Evolutionary conservation across 345 rosid genomes (phyloP).

Genomic region (Capsella bursapastoris): DNA sequence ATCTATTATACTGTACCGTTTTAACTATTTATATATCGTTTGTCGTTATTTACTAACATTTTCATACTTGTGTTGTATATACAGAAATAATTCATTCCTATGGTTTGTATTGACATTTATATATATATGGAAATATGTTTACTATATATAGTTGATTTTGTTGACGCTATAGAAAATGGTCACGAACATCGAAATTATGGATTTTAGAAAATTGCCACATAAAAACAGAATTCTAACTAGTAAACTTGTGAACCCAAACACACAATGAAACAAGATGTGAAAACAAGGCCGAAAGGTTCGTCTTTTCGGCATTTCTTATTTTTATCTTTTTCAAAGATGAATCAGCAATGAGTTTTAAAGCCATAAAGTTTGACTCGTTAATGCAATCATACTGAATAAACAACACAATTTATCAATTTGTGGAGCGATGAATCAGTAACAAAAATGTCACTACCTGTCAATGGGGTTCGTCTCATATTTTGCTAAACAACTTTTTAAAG

Average conservation of each 20-base stretch:
- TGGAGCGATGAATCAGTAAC: conserved; percentile 19
- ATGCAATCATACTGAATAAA: conserved; percentile 16
- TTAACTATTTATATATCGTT: too few species aligned
- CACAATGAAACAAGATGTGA: not conserved
- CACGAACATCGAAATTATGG: too few species aligned
- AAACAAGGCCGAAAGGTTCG: conserved; percentile 3
- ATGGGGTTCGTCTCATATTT: conserved; percentile 24
- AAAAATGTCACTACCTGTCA: conserved; percentile 23
- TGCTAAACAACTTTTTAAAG: conserved; percentile 18
- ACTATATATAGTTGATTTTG: too few species aligned
- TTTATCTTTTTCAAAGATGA: conserved; percentile 7
- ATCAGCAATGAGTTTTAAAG: conserved; percentile 36
- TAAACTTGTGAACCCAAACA: not conserved
- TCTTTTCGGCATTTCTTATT: conserved; percentile 1
- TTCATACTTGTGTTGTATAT: too few species aligned
- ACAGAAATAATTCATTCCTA: too few species aligned
- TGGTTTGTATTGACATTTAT: too few species aligned
- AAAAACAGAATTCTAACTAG: not conserved
- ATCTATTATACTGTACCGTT: too few species aligned
- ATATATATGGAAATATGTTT: too few species aligned
- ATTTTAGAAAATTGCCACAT: too few species aligned
- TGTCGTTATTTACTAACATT: too few species aligned
- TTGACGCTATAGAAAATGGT: too few species aligned
- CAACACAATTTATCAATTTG: conserved; percentile 16
- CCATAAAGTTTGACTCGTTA: conserved; percentile 43